Percentiles rank a stretch among this genome's conserved stretches.
These are phyloP conservation scores for Botryotinia globosa DNA, from an alignment of 2,329 filamentous ascomycete species.

Conservation along the genomic window DNA sequence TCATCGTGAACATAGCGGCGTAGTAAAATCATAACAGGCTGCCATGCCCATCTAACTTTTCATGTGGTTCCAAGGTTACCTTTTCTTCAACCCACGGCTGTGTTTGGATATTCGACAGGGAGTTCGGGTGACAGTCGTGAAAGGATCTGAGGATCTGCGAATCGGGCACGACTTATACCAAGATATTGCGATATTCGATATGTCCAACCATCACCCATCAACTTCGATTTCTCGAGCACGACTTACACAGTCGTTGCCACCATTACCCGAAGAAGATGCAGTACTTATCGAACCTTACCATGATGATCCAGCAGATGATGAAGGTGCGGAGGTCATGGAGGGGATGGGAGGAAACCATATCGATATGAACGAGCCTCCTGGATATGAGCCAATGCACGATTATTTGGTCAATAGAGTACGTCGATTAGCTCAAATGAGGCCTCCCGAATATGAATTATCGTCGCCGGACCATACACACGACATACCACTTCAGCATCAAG, in stretches of 20 bases:
- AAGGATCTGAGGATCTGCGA: constrained; percentile 14
- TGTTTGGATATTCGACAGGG: constrained; percentile 8
- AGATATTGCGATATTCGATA: constrained; percentile 16
- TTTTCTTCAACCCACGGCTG: constrained; percentile 2
- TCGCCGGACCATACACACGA: constrained; percentile 5
- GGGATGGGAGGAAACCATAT: neutral
- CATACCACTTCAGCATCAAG: constrained; percentile 21
- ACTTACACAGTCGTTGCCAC: constrained; percentile 31
- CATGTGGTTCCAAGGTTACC: neutral
- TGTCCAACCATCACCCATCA: constrained; percentile 27
- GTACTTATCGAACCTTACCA: constrained; percentile 26
- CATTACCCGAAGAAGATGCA: constrained; percentile 26
- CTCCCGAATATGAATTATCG: constrained; percentile 6
- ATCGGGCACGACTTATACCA: constrained; percentile 6
- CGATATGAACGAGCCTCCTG: constrained; percentile 26
- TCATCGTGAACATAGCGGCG: constrained; percentile 13
- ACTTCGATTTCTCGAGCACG: constrained; percentile 27
- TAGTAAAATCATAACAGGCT: constrained; percentile 10
- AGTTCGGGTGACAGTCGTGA: constrained; percentile 12
- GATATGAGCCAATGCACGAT: constrained; percentile 37
- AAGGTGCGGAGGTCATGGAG: constrained; percentile 14
- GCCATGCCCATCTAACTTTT: constrained; percentile 6
- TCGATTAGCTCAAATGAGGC: constrained; percentile 14
- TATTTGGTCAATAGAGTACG: constrained; percentile 30
- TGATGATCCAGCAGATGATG: constrained; percentile 31